Base-by-base conservation (phyloP, 768 basidiomycete species). In the Russula virescens region DNA sequence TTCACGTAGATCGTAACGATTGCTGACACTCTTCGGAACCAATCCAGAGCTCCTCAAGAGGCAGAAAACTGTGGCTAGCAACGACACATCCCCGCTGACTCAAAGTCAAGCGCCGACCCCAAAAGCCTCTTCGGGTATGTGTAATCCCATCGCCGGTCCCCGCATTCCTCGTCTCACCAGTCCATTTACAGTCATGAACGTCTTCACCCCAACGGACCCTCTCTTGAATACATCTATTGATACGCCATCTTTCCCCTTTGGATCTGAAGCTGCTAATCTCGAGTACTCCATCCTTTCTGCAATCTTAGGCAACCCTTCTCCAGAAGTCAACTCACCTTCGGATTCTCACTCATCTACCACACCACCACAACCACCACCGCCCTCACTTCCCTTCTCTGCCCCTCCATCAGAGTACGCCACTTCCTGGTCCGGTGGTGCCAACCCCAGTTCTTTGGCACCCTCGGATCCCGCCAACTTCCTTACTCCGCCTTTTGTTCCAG, bases 271-370 rank as follows among this genome's bases (percentile, higher is more conserved):
- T 10, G 94, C 93, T 25, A 94, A 94, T 72, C 79, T 93, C 64
- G 96, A 98, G 72, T 98, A 97, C 74, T 92, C 92, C 52, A 96
- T 97, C 68, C 83, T 98, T 7, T 92, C 91, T 51, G 85, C 89
- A 25, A 95, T 98, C 71, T 81, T 98, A 54, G 93, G 91, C 43
- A 73, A 68, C 50, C 68, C 60, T 43, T 61, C 68, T 23, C 70
- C 71, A 4, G 63, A 64, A 26, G 53, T 38, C 7, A 55, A 55
- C 46, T 26, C 48, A 1, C 21, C 49, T 38, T 42, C 40, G 16
- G 74, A 74, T 45, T 69, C 73, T 5, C 60, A 62, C 13, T 34
- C 49, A n/a, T 42, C 60, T 5, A 54, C 61, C 9, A 58, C 63
- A 3, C 42, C 42, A 43, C 42, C 38, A 8, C n/a, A n/a, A n/a